Percentiles rank a stretch among this genome's conserved stretches.
phyloP scores from a whole-genome alignment of 305 asterid genomes.

The Solanum hybrid region DNA sequence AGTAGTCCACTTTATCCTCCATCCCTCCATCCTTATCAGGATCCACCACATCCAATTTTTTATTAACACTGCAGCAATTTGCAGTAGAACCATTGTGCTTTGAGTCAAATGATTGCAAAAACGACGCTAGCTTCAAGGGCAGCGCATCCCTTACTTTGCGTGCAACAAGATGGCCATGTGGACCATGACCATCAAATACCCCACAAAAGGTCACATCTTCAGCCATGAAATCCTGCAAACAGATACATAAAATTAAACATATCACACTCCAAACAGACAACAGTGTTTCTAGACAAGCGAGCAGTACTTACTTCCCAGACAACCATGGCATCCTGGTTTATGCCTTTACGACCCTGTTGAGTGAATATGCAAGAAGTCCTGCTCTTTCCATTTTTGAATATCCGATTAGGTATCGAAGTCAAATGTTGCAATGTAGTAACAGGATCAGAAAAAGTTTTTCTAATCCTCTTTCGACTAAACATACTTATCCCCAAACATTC shows the following conservation, averaged over 20 bases:
- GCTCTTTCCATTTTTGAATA: constrained; percentile 71
- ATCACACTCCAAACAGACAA: neutral
- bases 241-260: neutral
- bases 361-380: constrained; percentile 81
- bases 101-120: constrained; percentile 44
- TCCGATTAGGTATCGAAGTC: constrained; percentile 70
- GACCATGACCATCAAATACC: constrained; percentile 95
- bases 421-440: constrained; percentile 55
- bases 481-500: constrained; percentile 57
- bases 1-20: constrained; percentile 38
- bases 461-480: constrained; percentile 35
- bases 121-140: constrained; percentile 61
- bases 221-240: constrained; percentile 64
- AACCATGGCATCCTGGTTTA: constrained; percentile 97
- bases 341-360: constrained; percentile 98
- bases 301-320: constrained; percentile 88
- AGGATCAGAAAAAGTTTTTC: constrained; percentile 57
- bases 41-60: constrained; percentile 54
- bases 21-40: constrained; percentile 31
- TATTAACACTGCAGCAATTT: constrained; percentile 45
- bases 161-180: constrained; percentile 89
- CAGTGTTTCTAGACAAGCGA: neutral
- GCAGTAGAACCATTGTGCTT: constrained; percentile 41
- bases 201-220: constrained; percentile 90
- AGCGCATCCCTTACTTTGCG: constrained; percentile 82